These are phyloP conservation scores for Fusarium duplospermum DNA, from an alignment of 2,329 filamentous ascomycete genomes.

Conservation along the genomic window DNA sequence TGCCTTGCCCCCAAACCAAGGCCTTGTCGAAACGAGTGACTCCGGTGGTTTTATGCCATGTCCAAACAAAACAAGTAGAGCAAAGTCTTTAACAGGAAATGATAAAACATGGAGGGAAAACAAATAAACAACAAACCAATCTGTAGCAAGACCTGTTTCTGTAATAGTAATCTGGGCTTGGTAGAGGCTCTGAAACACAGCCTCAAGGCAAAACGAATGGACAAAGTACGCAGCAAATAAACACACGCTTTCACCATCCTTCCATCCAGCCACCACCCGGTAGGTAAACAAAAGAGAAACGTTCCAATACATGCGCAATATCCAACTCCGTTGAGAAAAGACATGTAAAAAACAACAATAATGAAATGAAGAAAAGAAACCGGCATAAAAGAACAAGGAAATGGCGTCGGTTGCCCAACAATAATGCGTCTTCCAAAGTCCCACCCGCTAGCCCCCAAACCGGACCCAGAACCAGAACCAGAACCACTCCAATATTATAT, in stretches of 20 bases:
- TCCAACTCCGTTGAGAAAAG: slow-evolving; percentile 27
- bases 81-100: not conserved
- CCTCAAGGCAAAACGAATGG: slow-evolving; percentile 11
- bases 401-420: slow-evolving; percentile 42
- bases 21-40: slow-evolving; percentile 30
- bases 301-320: slow-evolving; percentile 23
- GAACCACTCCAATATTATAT: slow-evolving; percentile 39
- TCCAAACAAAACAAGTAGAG: slow-evolving; percentile 5
- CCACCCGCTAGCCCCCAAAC: slow-evolving; percentile 37
- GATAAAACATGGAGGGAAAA: slow-evolving; percentile 9
- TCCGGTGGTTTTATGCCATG: slow-evolving; percentile 21
- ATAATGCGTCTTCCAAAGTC: slow-evolving; percentile 44
- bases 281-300: not conserved
- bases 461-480: slow-evolving; percentile 28
- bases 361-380: slow-evolving; percentile 23
- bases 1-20: slow-evolving; percentile 16
- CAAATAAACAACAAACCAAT: slow-evolving; percentile 19
- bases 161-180: slow-evolving; percentile 21
- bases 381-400: slow-evolving; percentile 28
- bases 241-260: slow-evolving; percentile 28
- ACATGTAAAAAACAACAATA: slow-evolving; percentile 16
- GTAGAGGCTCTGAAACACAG: slow-evolving; percentile 8
- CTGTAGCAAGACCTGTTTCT: slow-evolving; percentile 21
- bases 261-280: slow-evolving; percentile 14
- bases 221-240: slow-evolving; percentile 24